These are phyloP conservation scores for Atkinsonella hypoxylon DNA, from an alignment of 2,329 filamentous ascomycete genomes.

Conservation along the genomic window DNA sequence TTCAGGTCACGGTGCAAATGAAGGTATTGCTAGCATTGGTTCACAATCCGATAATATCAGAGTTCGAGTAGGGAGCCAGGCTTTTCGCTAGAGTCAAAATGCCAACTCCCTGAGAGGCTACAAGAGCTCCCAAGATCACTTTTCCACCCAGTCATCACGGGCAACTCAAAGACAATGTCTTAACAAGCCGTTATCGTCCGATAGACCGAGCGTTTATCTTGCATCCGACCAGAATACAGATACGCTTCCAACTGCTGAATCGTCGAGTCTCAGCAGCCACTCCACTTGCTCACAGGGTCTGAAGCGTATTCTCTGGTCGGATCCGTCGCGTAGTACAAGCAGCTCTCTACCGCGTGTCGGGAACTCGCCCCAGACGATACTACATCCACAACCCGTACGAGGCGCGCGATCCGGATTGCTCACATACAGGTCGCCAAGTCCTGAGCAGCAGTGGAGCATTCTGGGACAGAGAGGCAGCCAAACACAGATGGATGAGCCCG, in stretches of 20 bases:
- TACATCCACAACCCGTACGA: constrained; percentile 16
- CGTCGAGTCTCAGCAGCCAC: constrained; percentile 5
- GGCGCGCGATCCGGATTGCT: constrained; percentile 3
- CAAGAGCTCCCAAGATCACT: not conserved
- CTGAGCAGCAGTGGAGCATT: constrained; percentile 1
- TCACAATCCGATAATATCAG: constrained; percentile 9
- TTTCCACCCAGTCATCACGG: not conserved
- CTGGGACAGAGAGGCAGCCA: constrained; percentile 1
- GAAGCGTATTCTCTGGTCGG: constrained; percentile 3
- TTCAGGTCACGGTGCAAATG: not conserved
- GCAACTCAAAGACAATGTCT: not conserved
- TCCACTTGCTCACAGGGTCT: constrained; percentile 4
- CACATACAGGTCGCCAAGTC: not conserved
- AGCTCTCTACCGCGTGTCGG: constrained; percentile 3
- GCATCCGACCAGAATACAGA: not conserved
- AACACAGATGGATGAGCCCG: not conserved
- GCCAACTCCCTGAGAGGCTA: constrained; percentile 7
- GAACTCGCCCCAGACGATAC: constrained; percentile 1
- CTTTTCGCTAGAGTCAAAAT: constrained; percentile 17
- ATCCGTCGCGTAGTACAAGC: constrained; percentile 6
- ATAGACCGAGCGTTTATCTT: not conserved
- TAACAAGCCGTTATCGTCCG: not conserved
- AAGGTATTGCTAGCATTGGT: not conserved
- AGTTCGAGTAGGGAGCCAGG: constrained; percentile 17
- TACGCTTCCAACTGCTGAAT: not conserved